phyloP scores from a whole-genome alignment of 495 filamentous ascomycete species.

The Neurospora sublineolata region DNA sequence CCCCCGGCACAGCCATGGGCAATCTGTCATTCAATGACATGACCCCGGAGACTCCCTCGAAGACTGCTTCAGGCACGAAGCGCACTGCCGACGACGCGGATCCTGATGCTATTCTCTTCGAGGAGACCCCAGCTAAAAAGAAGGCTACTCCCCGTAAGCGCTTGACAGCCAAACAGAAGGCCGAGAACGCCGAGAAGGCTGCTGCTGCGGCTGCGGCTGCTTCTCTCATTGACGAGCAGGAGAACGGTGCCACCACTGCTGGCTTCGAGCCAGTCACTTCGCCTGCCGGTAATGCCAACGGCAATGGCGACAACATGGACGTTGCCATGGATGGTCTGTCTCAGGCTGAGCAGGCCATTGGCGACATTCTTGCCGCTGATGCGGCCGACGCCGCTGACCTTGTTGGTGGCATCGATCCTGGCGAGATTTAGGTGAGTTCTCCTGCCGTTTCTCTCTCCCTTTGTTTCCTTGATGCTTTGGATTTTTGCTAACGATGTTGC shows the following conservation, averaged over 20 bases:
- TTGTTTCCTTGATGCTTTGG: too few species aligned
- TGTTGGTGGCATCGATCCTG: not conserved
- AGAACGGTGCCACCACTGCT: too few species aligned
- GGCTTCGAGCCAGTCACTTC: not conserved
- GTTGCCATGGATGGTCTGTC: not conserved
- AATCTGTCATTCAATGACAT: not conserved
- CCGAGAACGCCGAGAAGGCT: too few species aligned
- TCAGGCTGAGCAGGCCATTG: not conserved
- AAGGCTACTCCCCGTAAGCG: not conserved
- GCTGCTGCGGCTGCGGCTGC: too few species aligned
- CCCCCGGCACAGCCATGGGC: not conserved
- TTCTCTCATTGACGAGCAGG: not conserved
- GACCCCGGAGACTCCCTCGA: not conserved
- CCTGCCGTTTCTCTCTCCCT: too few species aligned
- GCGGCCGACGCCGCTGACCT: not conserved
- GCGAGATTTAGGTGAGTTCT: not conserved
- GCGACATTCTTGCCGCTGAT: not conserved
- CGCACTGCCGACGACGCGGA: not conserved
- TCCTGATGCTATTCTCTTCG: not conserved
- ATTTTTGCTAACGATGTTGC: not conserved
- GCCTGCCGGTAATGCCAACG: not conserved
- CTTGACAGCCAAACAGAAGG: not conserved
- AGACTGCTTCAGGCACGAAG: not conserved
- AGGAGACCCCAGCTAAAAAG: not conserved
- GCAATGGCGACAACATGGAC: not conserved